phyloP scores from a whole-genome alignment of 1,284 basidiomycete genomes.

The Moesziomyces sp. region DNA sequence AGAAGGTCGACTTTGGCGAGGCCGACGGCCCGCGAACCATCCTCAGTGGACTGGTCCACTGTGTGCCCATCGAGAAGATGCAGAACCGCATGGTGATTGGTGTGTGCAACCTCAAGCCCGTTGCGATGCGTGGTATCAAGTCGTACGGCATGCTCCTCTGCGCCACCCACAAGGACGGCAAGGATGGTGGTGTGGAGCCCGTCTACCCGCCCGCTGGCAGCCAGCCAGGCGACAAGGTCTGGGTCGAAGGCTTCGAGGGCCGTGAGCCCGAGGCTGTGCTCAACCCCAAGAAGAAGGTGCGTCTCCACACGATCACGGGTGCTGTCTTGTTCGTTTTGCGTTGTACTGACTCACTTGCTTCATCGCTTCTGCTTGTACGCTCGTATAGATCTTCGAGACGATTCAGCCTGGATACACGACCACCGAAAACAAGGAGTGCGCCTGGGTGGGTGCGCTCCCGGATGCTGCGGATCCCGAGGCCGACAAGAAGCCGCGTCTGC shows the following conservation, averaged over 20 bases:
- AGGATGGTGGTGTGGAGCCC: constrained; percentile 65
- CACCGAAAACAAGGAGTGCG: constrained; percentile 52
- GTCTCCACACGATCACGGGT: neutral
- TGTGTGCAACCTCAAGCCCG: constrained; percentile 67
- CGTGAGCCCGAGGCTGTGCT: constrained; percentile 61
- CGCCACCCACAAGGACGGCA: constrained; percentile 62
- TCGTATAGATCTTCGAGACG: constrained; percentile 63
- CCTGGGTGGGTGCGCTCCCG: constrained; percentile 63
- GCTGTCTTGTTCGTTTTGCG: neutral
- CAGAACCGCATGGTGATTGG: constrained; percentile 64
- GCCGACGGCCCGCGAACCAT: constrained; percentile 65
- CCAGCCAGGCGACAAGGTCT: constrained; percentile 61
- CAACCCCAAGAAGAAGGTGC: constrained; percentile 68
- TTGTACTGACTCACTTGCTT: neutral
- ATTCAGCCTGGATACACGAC: constrained; percentile 66
- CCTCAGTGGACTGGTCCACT: constrained; percentile 65
- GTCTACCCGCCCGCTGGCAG: constrained; percentile 62
- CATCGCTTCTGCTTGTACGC: neutral
- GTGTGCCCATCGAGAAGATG: constrained; percentile 67
- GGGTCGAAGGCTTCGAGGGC: constrained; percentile 65
- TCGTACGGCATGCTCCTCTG: constrained; percentile 66
- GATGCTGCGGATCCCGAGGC: constrained; percentile 56
- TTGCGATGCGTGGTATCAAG: constrained; percentile 67
- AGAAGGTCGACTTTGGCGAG: constrained; percentile 67
- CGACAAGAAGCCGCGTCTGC: constrained; percentile 57